phyloP scores from a whole-genome alignment of 2,329 filamentous ascomycete genomes.

The Teratosphaeria gauchensis region DNA sequence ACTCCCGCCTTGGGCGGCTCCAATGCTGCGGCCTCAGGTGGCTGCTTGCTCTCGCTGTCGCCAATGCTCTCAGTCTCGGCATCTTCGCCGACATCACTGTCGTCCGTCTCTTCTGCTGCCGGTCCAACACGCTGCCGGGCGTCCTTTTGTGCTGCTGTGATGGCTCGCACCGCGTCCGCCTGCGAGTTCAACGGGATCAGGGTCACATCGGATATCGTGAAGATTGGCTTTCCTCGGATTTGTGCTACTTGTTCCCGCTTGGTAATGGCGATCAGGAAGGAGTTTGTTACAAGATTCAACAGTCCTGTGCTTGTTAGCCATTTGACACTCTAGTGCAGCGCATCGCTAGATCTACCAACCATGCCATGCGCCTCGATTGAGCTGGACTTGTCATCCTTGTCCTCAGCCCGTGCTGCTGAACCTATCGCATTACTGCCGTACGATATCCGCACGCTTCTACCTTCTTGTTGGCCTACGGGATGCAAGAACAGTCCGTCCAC shows the following conservation, averaged over 20 bases:
- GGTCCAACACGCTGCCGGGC: conserved; percentile 27
- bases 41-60: conserved; percentile 17
- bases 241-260: conserved; percentile 81
- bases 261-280: conserved; percentile 80
- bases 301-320: conserved; percentile 49
- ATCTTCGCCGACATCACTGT: conserved; percentile 17
- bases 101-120: conserved; percentile 23
- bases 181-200: conserved; percentile 79
- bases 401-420: conserved; percentile 29
- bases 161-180: conserved; percentile 61
- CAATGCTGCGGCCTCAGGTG: conserved; percentile 19
- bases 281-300: conserved; percentile 68
- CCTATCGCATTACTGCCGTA: conserved; percentile 53
- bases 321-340: background rate
- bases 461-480: conserved; percentile 47
- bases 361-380: conserved; percentile 42
- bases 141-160: conserved; percentile 50
- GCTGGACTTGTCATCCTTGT: conserved; percentile 28
- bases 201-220: conserved; percentile 78
- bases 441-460: conserved; percentile 36
- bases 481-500: conserved; percentile 77
- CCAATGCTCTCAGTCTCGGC: conserved; percentile 24
- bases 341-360: conserved; percentile 41
- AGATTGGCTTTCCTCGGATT: conserved; percentile 71
- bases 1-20: conserved; percentile 25